A percentile compares a stretch with the other conserved stretches of the same genome.
phyloP scores from a whole-genome alignment of 345 rosid species.

The Pistacia vera region DNA sequence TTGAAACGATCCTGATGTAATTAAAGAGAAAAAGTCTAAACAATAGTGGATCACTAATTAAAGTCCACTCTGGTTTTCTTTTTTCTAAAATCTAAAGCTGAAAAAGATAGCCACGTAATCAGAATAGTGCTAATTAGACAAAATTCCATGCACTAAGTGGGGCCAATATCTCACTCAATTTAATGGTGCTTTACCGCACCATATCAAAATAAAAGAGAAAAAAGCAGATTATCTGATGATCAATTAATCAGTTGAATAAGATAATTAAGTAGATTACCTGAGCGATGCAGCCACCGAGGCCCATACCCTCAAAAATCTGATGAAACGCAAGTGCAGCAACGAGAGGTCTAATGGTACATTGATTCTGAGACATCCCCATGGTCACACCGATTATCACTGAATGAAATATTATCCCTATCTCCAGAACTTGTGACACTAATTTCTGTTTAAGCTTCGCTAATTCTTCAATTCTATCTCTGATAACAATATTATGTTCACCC shows the following conservation, averaged over 20 bases:
- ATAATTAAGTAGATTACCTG: constrained; percentile 49
- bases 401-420: constrained; percentile 92
- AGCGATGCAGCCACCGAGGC: constrained; percentile 98
- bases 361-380: constrained; percentile 95
- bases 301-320: constrained; percentile 95
- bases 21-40: not conserved
- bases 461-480: constrained; percentile 34
- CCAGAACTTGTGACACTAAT: constrained; percentile 89
- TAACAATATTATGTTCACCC: constrained; percentile 15
- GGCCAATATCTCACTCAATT: not conserved
- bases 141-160: not conserved
- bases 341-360: constrained; percentile 88
- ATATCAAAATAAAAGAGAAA: not conserved
- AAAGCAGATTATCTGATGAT: too few relatives aligned
- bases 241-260: not conserved
- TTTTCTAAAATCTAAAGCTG: too few relatives aligned
- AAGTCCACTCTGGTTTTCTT: too few relatives aligned
- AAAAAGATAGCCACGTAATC: not conserved
- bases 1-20: not conserved
- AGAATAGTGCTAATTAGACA: not conserved
- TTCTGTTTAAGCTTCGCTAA: constrained; percentile 66
- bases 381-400: constrained; percentile 93
- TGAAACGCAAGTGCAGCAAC: constrained; percentile 90
- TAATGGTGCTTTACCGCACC: not conserved
- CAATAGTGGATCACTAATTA: not conserved